A percentile compares a stretch with the other conserved stretches of the same genome.
Evolutionary conservation across 768 basidiomycete genomes (phyloP).

Genomic region (Amanita rimosa): DNA sequence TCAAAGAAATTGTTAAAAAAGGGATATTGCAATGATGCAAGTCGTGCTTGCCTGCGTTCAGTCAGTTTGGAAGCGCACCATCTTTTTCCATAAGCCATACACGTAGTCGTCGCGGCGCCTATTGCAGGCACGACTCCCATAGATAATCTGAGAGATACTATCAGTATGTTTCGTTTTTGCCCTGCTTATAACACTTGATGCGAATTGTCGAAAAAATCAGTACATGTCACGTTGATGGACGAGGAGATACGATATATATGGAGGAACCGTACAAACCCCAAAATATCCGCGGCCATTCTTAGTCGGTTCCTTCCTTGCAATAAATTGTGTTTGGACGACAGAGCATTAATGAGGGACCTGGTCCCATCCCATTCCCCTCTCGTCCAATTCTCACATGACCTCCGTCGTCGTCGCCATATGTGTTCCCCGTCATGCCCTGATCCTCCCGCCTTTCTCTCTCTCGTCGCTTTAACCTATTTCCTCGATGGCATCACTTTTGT

Average conservation of each 20-base stretch:
- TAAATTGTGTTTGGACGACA: too few species aligned
- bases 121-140: slow-evolving; percentile 46
- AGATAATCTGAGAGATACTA: slow-evolving; percentile 39
- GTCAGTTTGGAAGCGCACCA: too few species aligned
- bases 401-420: slow-evolving; percentile 64
- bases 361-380: slow-evolving; percentile 31
- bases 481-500: slow-evolving; percentile 70
- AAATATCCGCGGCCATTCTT: slow-evolving; percentile 32
- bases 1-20: slow-evolving; percentile 21
- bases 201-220: slow-evolving; percentile 16
- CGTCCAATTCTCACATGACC: slow-evolving; percentile 56
- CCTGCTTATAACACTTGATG: too few species aligned
- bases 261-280: slow-evolving; percentile 34
- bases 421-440: slow-evolving; percentile 65
- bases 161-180: slow-evolving; percentile 22
- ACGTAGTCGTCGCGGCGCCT: slow-evolving; percentile 39
- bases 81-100: too few species aligned
- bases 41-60: too few species aligned
- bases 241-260: slow-evolving; percentile 28
- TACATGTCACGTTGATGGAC: slow-evolving; percentile 35
- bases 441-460: slow-evolving; percentile 61
- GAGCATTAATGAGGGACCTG: too few species aligned
- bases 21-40: too few species aligned
- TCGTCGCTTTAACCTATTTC: slow-evolving; percentile 64
- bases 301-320: too few species aligned